Evolutionary conservation across 305 asterid genomes (phyloP), one percentile per base, ranked within the genome.

Genomic region (Petunia hybrid): DNA sequence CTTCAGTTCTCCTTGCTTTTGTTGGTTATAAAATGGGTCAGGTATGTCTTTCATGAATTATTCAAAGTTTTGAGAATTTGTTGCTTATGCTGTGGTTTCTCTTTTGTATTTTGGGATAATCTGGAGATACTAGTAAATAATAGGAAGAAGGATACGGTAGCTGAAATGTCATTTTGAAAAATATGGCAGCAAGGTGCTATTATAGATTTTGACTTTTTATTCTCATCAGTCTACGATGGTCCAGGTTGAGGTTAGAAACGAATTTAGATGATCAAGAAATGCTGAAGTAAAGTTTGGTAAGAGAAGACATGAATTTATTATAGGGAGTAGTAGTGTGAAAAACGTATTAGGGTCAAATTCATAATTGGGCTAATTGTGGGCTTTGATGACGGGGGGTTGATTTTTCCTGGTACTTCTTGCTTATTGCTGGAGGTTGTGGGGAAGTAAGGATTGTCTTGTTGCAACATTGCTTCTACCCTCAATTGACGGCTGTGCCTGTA

Each of bases 1-100:
- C 98, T 83, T 92, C 99, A 10, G 42, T 89, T 84, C 90, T 94
- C 81, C 97, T 96, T 81, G 97, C 98, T 77, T 93, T 86, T 70
- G 89, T 88, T 81, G 95, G 89, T 66, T 91, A 83, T 84, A 77
- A 89, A 80, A 80, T 84, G 87, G 89, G 96, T 59, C 86, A 89
- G 94, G 99, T 95, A 76, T 55, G 82, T 46, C 46, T 36, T 51
- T 60, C 36, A 13, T 51, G 60, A 36, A 73, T 6, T 7, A 9
- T 73, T 51, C 38, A 1, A 53, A 13, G 45, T 73, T 51, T 73
- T 73, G 51, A 12, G 76, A 81, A 13, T 62, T 51, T 59, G 53
- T 40, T 67, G 71, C 59, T 35, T 69, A 62, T 56, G 14, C 4
- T 51, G 10, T 78, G 60, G 81, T 13, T 36, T 57, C 76, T 6